These are phyloP conservation scores for Pythium dissotocum DNA, from an alignment of 352 stramenopile species.

Conservation along the genomic window DNA sequence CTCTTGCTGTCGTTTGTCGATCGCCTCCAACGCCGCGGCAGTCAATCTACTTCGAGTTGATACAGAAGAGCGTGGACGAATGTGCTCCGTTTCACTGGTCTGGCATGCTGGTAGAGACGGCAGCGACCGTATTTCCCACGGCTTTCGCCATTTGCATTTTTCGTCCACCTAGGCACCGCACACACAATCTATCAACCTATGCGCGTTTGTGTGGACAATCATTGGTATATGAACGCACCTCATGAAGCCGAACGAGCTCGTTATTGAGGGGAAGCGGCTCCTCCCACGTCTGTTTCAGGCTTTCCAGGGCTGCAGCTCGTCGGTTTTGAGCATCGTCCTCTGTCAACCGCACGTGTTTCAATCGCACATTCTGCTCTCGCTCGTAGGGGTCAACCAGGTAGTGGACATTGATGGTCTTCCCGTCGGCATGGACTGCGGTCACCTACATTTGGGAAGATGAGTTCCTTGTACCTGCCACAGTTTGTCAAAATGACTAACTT, in stretches of 20 bases:
- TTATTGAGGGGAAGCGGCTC: constrained; percentile 29
- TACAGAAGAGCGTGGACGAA: not conserved
- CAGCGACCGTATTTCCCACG: constrained; percentile 28
- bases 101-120: constrained; percentile 4
- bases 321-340: constrained; percentile 28
- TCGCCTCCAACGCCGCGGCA: not conserved
- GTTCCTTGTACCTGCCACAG: not conserved
- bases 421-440: constrained; percentile 28
- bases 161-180: constrained; percentile 35
- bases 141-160: constrained; percentile 24
- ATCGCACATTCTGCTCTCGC: constrained; percentile 39
- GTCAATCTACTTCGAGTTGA: constrained; percentile 3
- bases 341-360: constrained; percentile 40
- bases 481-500: not conserved
- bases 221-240: too few species aligned
- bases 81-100: not conserved
- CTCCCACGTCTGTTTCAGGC: constrained; percentile 38
- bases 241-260: constrained; percentile 43
- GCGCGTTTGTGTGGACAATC: too few species aligned
- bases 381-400: constrained; percentile 54
- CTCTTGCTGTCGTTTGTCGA: not conserved
- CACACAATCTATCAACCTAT: too few species aligned
- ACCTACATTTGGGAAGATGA: constrained; percentile 16
- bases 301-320: constrained; percentile 33
- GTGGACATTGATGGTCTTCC: constrained; percentile 37